Percentiles rank a stretch among this genome's conserved stretches.
Conservation (phyloP, 148 eudicot species). For the Diospyros kaki region DNA sequence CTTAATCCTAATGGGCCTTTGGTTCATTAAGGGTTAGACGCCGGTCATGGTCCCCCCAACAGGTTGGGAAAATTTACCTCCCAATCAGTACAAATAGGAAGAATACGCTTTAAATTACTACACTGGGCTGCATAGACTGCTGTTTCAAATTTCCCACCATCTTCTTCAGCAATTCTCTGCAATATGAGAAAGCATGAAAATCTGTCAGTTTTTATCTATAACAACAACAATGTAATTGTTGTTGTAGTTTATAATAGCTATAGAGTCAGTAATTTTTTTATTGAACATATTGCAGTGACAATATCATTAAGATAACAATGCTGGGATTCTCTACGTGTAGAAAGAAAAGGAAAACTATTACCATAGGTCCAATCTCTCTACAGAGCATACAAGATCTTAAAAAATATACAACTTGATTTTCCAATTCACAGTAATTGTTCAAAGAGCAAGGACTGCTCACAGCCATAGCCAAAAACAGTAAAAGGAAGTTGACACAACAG, state of each 20-base stretch:
- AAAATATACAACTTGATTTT: neutral
- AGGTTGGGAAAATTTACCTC: conserved; percentile 44
- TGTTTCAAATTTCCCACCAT: conserved; percentile 84
- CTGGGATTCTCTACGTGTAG: neutral
- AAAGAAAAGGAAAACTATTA: neutral
- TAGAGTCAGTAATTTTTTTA: neutral
- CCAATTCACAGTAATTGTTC: neutral
- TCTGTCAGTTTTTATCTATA: neutral
- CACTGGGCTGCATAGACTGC: conserved; percentile 87
- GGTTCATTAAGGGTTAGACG: no score
- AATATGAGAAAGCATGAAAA: conserved; percentile 12
- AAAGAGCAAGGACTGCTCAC: neutral
- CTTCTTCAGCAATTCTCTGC: conserved; percentile 87
- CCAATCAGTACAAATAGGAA: conserved; percentile 88
- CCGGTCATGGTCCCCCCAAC: no score
- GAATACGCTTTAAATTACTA: conserved; percentile 81
- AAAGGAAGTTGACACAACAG: neutral
- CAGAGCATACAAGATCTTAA: neutral
- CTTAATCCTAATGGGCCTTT: no score
- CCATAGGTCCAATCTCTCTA: neutral
- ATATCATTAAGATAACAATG: neutral
- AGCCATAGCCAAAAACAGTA: no score
- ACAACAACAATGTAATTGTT: no score
- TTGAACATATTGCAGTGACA: neutral
- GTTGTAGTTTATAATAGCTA: neutral